Evolutionary conservation across 129 eudicot genomes (phyloP).

Genomic region (Artemisia tridentata): DNA sequence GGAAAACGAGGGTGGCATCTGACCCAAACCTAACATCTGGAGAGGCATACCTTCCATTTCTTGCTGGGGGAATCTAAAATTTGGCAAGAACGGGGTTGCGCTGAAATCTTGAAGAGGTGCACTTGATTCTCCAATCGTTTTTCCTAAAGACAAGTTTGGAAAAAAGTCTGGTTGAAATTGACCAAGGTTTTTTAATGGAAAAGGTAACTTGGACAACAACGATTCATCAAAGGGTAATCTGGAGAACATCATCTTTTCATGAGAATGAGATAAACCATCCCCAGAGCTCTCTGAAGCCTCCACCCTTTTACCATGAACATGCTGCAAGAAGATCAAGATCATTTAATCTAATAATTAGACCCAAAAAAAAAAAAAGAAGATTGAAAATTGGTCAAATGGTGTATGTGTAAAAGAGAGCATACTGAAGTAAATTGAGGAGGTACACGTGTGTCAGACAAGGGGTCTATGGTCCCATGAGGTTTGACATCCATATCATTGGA

Average conservation of each 20-base stretch:
- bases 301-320: constrained; percentile 12
- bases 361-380: constrained; percentile 10
- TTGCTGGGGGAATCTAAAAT: constrained; percentile 56
- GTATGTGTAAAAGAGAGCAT: constrained; percentile 29
- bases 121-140: constrained; percentile 41
- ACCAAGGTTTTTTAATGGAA: constrained; percentile 42
- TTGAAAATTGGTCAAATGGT: too few species aligned
- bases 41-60: constrained; percentile 49
- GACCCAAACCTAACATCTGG: constrained; percentile 54
- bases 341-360: constrained; percentile 2
- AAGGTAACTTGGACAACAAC: constrained; percentile 50
- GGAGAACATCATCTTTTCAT: constrained; percentile 54
- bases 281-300: constrained; percentile 34
- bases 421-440: constrained; percentile 47
- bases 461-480: constrained; percentile 28
- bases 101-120: constrained; percentile 35
- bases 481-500: constrained; percentile 37
- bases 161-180: constrained; percentile 55
- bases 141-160: constrained; percentile 62
- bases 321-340: constrained; percentile 54
- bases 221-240: constrained; percentile 67
- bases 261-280: constrained; percentile 39
- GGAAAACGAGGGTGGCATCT: constrained; percentile 46
- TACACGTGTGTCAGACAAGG: constrained; percentile 17
- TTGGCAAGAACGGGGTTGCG: constrained; percentile 59